Evolutionary conservation across 2,329 filamentous ascomycete species (phyloP), one percentile per base, ranked within the genome.

Genomic region (Penicillium sp.): DNA sequence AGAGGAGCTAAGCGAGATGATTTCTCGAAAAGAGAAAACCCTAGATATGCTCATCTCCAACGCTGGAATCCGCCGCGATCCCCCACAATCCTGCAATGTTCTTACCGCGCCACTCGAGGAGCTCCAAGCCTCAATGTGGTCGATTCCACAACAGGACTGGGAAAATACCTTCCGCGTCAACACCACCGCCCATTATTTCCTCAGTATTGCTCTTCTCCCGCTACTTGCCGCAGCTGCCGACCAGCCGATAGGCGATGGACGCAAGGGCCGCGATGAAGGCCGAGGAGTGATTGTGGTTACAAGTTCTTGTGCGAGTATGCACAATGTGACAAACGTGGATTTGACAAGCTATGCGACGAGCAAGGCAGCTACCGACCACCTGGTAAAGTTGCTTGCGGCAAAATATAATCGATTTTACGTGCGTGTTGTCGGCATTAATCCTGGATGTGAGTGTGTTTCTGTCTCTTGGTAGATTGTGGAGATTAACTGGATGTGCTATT

Each of bases 341-440:
- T 67, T 83, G 64, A 82, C 79, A 5, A 81, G 78, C 61, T 83
- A 83, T 58, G 80, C 80, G 0, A 66, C 77, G 0, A 83, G 78
- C 60, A 83, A 83, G 61, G 81, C 81, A 1, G 81, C 79, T 0
- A 82, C 80, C 1, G 81, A 83, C 65, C 81, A 83, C 70, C 63
- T 83, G 14, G 80, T 83, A 2, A 72, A 65, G 50, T 64, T 83
- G 53, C 60, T 84, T 54, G 81, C 81, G 6, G 73, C 75, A 7
- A 83, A 83, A 62, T 83, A 80, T 57, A 69, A 67, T 23, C 68
- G 71, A 51, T 78, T 73, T 61, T 79, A 79, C 67, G 73, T 79
- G 13, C 63, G 77, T 43, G 77, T 79, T n/a, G 68, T 71, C 45
- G 75, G 75, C 3, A 77, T 80, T 33, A 80, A 80, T 65, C 77